A percentile compares a stretch with the other conserved stretches of the same genome.
phyloP scores from a whole-genome alignment of 1,284 basidiomycete genomes.

The Schizophyllum commune region DNA sequence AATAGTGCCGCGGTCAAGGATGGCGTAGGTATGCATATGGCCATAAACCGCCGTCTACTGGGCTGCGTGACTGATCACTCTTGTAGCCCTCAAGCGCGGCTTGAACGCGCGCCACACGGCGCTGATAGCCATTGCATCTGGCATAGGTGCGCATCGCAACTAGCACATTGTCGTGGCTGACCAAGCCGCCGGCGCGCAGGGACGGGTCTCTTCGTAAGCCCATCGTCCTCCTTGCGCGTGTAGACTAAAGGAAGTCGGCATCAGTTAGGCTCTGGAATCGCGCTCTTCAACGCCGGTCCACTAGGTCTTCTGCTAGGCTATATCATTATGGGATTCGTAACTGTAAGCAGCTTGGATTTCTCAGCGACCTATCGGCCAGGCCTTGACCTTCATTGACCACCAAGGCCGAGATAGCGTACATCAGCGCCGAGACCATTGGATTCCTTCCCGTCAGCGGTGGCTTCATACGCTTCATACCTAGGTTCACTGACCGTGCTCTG shows the following conservation, averaged over 20 bases:
- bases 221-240: not conserved
- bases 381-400: too few relatives aligned
- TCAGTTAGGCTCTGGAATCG: not conserved
- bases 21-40: not conserved
- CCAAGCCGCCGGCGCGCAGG: not conserved
- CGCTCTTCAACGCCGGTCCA: not conserved
- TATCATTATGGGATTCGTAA: not conserved
- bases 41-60: not conserved
- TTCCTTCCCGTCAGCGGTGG: not conserved
- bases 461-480: not conserved
- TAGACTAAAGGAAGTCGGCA: not conserved
- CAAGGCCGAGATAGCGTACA: not conserved
- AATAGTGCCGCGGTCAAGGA: not conserved
- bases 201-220: not conserved
- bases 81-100: not conserved
- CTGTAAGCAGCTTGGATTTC: not conserved
- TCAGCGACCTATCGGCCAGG: too few relatives aligned
- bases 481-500: not conserved
- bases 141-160: not conserved
- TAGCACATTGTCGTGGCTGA: not conserved
- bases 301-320: not conserved
- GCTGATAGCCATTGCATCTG: not conserved
- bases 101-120: not conserved
- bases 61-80: not conserved
- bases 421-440: not conserved